Percentiles rank a stretch among this genome's conserved stretches.
These are phyloP conservation scores for Desmodesmus armatus DNA, from an alignment of 139 green algal species.

Conservation along the genomic window DNA sequence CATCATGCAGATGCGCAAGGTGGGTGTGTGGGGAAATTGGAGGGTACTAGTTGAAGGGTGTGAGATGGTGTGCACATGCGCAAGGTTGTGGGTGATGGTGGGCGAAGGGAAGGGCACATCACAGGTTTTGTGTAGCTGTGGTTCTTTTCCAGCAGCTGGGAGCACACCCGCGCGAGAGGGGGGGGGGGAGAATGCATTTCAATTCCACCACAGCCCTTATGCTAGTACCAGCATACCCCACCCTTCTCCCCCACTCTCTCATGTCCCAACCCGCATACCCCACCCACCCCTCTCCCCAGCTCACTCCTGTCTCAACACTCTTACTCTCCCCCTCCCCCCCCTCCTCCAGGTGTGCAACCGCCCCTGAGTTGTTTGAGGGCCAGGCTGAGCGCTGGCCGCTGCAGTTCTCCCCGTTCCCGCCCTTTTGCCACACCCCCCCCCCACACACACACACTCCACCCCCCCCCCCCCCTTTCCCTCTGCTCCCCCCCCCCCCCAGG, in stretches of 20 bases:
- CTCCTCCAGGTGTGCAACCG: conserved; percentile 88
- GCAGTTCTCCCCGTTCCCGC: too few relatives aligned
- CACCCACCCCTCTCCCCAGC: too few relatives aligned
- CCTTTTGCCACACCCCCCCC: neutral
- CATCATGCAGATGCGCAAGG: conserved; percentile 43
- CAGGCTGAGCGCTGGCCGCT: conserved; percentile 72
- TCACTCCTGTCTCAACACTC: neutral
- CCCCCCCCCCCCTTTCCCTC: neutral
- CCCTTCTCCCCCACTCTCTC: too few relatives aligned
- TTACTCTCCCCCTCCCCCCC: neutral
- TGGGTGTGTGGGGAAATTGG: too few relatives aligned
- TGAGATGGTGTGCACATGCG: too few relatives aligned
- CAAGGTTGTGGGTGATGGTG: too few relatives aligned
- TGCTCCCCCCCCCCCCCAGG: conserved; percentile 44
- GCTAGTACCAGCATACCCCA: too few relatives aligned
- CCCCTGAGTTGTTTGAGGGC: conserved; percentile 83
- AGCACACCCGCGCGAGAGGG: too few relatives aligned
- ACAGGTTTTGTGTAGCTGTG: too few relatives aligned
- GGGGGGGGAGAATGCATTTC: neutral
- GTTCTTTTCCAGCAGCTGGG: neutral
- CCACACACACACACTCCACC: neutral
- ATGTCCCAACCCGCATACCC: too few relatives aligned
- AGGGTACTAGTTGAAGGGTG: too few relatives aligned
- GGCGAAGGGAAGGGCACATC: too few relatives aligned
- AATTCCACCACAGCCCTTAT: neutral